Evolutionary conservation across 2,329 filamentous ascomycete species (phyloP).

Genomic region (Pseudonectria foliicola): DNA sequence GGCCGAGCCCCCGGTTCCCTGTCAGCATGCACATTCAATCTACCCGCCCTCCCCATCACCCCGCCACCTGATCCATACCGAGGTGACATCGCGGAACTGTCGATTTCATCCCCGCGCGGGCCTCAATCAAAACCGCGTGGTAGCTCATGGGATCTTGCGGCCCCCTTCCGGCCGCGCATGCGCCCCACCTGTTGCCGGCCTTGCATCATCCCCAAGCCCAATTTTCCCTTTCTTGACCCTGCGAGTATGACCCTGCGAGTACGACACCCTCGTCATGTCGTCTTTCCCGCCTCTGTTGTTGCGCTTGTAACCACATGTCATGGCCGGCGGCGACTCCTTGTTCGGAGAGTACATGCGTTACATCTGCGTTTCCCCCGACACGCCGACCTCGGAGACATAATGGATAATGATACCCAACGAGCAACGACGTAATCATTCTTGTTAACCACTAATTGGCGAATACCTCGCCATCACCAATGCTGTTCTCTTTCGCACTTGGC

Average conservation of each 20-base stretch:
- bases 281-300: no score
- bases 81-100: not conserved
- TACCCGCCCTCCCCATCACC: slow-evolving; percentile 1
- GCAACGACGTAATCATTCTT: not conserved
- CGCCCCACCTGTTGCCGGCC: no score
- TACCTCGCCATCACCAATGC: no score
- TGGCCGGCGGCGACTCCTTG: no score
- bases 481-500: no score
- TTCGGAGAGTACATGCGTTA: slow-evolving; percentile 13
- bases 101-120: not conserved
- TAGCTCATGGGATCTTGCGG: not conserved
- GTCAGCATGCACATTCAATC: slow-evolving; percentile 16
- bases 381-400: slow-evolving; percentile 6
- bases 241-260: no score
- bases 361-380: slow-evolving; percentile 10
- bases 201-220: no score
- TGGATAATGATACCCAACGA: slow-evolving; percentile 16
- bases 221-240: no score
- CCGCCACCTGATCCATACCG: not conserved
- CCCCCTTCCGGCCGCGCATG: no score
- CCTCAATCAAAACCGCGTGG: not conserved
- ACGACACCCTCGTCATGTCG: no score
- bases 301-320: no score
- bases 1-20: not conserved
- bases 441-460: not conserved